Evolutionary conservation across 306 rosid species (phyloP).

Genomic region (Herpetospermum pedunculosum): DNA sequence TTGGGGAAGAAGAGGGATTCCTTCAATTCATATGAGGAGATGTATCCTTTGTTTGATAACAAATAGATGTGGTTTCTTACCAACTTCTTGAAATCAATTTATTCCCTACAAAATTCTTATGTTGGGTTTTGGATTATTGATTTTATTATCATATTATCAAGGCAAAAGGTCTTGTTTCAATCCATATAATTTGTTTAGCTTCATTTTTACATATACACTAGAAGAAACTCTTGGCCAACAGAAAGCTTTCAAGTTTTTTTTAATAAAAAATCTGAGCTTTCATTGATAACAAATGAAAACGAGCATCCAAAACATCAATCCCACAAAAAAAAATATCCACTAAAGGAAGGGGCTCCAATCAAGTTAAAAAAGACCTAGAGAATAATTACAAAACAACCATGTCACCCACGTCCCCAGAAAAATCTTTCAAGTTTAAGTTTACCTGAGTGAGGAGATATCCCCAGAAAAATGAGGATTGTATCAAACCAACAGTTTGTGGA

Average conservation of each 20-base stretch:
- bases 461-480: constrained; percentile 99
- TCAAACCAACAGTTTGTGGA: constrained; percentile 78
- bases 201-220: not conserved
- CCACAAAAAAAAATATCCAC: no score
- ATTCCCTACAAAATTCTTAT: not conserved
- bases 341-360: no score
- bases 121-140: not conserved
- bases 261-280: no score
- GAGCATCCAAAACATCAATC: no score
- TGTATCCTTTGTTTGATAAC: not conserved
- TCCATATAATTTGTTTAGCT: not conserved
- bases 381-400: no score
- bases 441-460: constrained; percentile 99
- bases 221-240: not conserved
- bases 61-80: not conserved
- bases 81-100: not conserved
- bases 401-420: no score
- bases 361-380: no score
- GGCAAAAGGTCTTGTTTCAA: not conserved
- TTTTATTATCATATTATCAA: not conserved
- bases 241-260: not conserved
- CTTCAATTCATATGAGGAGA: not conserved
- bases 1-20: not conserved
- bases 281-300: no score
- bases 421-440: no score